These are phyloP conservation scores for Teratosphaeria epicoccoides DNA, from an alignment of 2,329 filamentous ascomycete species.

Conservation along the genomic window DNA sequence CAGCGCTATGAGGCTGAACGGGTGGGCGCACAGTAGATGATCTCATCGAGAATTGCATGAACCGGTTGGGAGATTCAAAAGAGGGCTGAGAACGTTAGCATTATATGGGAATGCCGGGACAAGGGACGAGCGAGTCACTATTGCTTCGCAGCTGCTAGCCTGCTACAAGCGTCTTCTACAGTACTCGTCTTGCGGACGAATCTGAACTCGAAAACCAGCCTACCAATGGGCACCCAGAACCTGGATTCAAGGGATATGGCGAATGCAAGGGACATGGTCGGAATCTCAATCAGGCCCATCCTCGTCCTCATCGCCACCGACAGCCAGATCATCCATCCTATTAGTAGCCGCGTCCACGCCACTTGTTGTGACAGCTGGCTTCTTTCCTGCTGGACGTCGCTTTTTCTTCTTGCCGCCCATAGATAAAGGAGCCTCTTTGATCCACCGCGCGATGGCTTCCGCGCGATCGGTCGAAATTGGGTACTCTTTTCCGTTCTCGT, in stretches of 20 bases:
- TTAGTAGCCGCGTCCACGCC: constrained; percentile 8
- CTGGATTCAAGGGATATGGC: neutral
- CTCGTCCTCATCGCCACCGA: constrained; percentile 12
- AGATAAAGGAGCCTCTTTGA: constrained; percentile 39
- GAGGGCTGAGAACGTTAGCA: no score
- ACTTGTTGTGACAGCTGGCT: constrained; percentile 7
- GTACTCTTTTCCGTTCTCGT: constrained; percentile 58
- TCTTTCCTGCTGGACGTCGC: constrained; percentile 23
- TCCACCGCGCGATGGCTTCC: constrained; percentile 58
- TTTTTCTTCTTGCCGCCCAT: constrained; percentile 30
- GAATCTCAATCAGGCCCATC: constrained; percentile 15
- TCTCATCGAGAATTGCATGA: neutral
- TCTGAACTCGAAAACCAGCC: neutral
- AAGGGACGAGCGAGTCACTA: neutral
- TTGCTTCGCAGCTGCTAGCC: neutral
- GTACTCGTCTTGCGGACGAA: neutral
- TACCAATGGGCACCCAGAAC: neutral
- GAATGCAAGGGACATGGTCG: neutral
- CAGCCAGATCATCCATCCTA: constrained; percentile 6
- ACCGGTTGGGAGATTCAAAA: no score
- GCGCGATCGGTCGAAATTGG: constrained; percentile 61
- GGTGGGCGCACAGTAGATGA: neutral
- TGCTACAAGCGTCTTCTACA: neutral
- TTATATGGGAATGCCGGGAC: no score
- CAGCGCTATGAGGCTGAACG: constrained; percentile 12